phyloP scores from a whole-genome alignment of 2,329 filamentous ascomycete genomes.

The Neocucurbitaria cava region DNA sequence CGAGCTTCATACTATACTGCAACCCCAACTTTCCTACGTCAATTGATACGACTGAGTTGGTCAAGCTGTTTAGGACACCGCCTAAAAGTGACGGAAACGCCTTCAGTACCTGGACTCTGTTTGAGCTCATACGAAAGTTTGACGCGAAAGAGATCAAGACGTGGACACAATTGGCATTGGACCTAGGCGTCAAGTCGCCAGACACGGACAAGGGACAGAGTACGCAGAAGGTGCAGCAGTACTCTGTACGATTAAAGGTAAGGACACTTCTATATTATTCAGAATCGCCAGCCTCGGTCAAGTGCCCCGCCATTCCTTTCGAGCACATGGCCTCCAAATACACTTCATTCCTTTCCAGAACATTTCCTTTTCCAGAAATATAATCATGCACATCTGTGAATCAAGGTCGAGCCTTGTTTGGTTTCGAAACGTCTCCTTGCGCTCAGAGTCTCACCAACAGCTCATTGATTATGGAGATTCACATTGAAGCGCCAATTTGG shows the following conservation, averaged over 20 bases:
- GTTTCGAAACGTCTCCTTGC: conserved; percentile 9
- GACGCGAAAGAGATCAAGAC: conserved; percentile 87
- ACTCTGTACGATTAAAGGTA: conserved; percentile 90
- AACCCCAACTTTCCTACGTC: conserved; percentile 80
- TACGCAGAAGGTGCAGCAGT: conserved; percentile 92
- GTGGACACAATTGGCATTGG: conserved; percentile 86
- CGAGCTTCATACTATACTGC: conserved; percentile 86
- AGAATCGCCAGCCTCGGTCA: background rate
- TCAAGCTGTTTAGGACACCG: conserved; percentile 77
- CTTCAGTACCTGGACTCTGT: conserved; percentile 80
- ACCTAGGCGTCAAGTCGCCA: conserved; percentile 86
- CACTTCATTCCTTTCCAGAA: background rate
- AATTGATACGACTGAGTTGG: conserved; percentile 73
- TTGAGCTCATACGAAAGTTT: conserved; percentile 78
- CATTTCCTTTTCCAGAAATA: background rate
- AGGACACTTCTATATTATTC: conserved; percentile 10
- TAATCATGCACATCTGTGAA: conserved; percentile 13
- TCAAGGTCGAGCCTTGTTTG: conserved; percentile 6
- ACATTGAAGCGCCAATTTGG: background rate
- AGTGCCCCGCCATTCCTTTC: background rate
- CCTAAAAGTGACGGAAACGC: conserved; percentile 88
- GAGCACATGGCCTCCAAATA: background rate
- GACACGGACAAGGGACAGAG: conserved; percentile 84
- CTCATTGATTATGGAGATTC: background rate
- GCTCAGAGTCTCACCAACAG: background rate